Evolutionary conservation across 108 stramenopile genomes (phyloP), one percentile per base, ranked within the genome.

Genomic region (Cyclostephanos tholiformis): DNA sequence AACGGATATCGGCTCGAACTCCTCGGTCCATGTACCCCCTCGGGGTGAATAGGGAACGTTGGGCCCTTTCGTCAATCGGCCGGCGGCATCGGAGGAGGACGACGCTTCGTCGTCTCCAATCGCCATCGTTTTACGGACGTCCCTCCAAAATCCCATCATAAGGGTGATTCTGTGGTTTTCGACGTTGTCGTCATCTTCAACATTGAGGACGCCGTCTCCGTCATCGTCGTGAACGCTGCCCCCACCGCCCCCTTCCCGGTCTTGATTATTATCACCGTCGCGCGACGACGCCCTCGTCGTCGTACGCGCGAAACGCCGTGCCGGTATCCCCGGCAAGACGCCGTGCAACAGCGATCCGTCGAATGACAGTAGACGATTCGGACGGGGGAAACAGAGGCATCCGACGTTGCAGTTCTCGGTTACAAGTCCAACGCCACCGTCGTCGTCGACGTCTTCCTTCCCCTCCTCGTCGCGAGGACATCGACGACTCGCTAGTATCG

Each of bases 101-200:
- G 48, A 22, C 5, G 48, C 8, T 14, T 3, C 26, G 23, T 22
- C 25, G 41, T 11, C 26, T 23, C 16, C 12, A 43, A 9, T 67
- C 51, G 32, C 4, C 2, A 32, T 32, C 56, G 20, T 52, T 30
- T n/a, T 38, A 41, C 32, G 11, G 20, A 76, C 59, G 17, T 77
- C 77, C 41, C 52, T 52, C 87, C 87, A 87, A 58, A 87, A 87
- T 2, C 85, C 87, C 46, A 86, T 50, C 87, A 87, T 87, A 12
- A 85, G 67, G 12, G 88, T 88, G 39, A 87, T 81, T 22, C 88
- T 65, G 19, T 72, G 35, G 29, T 26, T 53, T 20, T 53, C 25
- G 52, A 35, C 43, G 48, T 16, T 19, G 5, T 22, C 14, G 6
- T 14, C 19, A 39, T 65, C 25, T 26, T 9, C 41, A 9, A 1